Evolutionary conservation across 2,329 filamentous ascomycete species (phyloP), one percentile per base, ranked within the genome.

Genomic region (Pseudocercospora fijiensis): DNA sequence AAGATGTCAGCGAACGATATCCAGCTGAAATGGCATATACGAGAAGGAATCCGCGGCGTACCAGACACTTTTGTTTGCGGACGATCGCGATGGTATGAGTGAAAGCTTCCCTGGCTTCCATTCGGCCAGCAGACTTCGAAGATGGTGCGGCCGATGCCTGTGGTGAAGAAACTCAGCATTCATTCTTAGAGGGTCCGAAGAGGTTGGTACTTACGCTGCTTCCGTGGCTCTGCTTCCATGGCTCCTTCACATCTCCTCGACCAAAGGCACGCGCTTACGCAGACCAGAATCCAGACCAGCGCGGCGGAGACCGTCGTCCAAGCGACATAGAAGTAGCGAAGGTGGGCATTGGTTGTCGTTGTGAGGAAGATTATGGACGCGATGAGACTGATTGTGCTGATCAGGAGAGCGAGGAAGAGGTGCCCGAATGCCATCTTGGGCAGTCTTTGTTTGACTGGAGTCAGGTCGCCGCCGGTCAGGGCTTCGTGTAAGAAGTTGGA

Each of bases 261-360:
- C 37, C 57, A 58, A 7, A 58, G 57, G 6, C 45, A 16, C 4
- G 13, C 24, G 27, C 37, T 49, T 11, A 28, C 24, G 57, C 24
- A 58, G 22, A 58, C n/a, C 57, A 58, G 26, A 13, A 58, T 37
- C 57, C 57, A 58, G n/a, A 58, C 37, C 20, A n/a, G 4, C 7
- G 37, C 57, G 3, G 57, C 57, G 9, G 57, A 58, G 41, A 58
- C 41, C n/a, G 57, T 58, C 8, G 47, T 27, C 57, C 57, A 58
- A 2, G 57, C 37, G 11, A 58, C 43, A 24, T 28, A 51, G 57
- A 47, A 58, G 57, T 58, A 58, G 3, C 57, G 57, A 24, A 47
- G 41, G 11, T 22, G n/a, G 26, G 18, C 13, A 18, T 51, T 24
- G 37, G 37, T 49, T 16, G 22, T 30, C 24, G 27, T 49, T 4